A percentile compares a stretch with the other conserved stretches of the same genome.
These are phyloP conservation scores for Citrullus mucosospermus DNA, from an alignment of 306 rosid species.

Conservation along the genomic window DNA sequence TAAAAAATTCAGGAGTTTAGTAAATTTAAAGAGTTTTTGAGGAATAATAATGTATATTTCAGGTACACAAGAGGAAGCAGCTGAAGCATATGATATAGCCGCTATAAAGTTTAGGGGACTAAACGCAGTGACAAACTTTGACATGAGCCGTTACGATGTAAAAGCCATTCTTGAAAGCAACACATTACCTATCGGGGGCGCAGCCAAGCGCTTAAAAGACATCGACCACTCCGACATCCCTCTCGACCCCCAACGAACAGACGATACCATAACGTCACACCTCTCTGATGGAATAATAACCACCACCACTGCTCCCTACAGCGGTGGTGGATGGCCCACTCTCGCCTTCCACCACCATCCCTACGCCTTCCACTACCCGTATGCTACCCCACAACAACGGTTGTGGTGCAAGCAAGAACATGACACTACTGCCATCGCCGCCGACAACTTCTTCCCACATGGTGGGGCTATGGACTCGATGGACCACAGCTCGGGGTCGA, in stretches of 20 bases:
- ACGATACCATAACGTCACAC: conserved; percentile 21
- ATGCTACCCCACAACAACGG: conserved; percentile 20
- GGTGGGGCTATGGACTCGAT: conserved; percentile 41
- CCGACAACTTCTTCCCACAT: conserved; percentile 52
- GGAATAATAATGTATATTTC: neutral
- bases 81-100: conserved; percentile 91
- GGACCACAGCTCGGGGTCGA: conserved; percentile 59
- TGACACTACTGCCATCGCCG: conserved; percentile 15
- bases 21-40: neutral
- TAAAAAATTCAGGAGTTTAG: too few species aligned
- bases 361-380: conserved; percentile 25
- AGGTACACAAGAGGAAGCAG: conserved; percentile 97
- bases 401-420: conserved; percentile 80
- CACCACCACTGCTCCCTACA: conserved; percentile 5
- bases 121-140: conserved; percentile 91
- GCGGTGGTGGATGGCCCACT: conserved; percentile 34
- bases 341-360: conserved; percentile 29
- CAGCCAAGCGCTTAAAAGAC: conserved; percentile 70
- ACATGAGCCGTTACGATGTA: conserved; percentile 81
- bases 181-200: conserved; percentile 65
- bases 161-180: conserved; percentile 72
- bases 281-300: conserved; percentile 19
- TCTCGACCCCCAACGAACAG: conserved; percentile 15
- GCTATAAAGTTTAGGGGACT: conserved; percentile 85
- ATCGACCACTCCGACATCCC: conserved; percentile 31